A percentile compares a stretch with the other conserved stretches of the same genome.
These are phyloP conservation scores for Pogostemon cablin DNA, from an alignment of 257 asterid genomes.

Conservation along the genomic window DNA sequence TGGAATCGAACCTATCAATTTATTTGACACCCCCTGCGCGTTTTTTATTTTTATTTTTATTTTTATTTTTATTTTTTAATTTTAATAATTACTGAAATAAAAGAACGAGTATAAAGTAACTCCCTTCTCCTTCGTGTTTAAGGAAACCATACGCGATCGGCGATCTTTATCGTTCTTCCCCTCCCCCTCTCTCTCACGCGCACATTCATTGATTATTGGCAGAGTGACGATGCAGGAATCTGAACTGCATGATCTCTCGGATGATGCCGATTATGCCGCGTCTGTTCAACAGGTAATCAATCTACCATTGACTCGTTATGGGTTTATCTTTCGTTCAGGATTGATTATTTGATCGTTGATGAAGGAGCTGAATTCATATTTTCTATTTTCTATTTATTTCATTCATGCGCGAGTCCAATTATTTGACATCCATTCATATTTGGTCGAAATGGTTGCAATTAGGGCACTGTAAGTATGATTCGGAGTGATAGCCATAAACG, in stretches of 20 bases:
- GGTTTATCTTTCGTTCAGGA: slow-evolving; percentile 14
- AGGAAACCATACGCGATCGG: slow-evolving; percentile 37
- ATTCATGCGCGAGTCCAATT: slow-evolving; percentile 9
- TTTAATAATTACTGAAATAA: neutral
- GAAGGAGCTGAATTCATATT: slow-evolving; percentile 9
- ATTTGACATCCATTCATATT: neutral
- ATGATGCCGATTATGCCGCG: slow-evolving; percentile 94
- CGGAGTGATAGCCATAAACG: slow-evolving; percentile 52
- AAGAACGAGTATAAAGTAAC: neutral
- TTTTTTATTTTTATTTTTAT: no score
- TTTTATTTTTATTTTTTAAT: neutral
- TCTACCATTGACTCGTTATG: slow-evolving; percentile 3
- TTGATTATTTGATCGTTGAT: slow-evolving; percentile 15
- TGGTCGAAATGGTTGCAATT: slow-evolving; percentile 31
- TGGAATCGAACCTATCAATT: neutral
- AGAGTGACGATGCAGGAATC: slow-evolving; percentile 66
- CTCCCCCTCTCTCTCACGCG: neutral
- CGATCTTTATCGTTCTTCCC: neutral
- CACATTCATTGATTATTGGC: slow-evolving; percentile 15
- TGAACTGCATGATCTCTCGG: slow-evolving; percentile 78
- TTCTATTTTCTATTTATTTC: neutral
- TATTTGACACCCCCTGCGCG: neutral
- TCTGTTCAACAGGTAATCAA: slow-evolving; percentile 69
- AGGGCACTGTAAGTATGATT: slow-evolving; percentile 66
- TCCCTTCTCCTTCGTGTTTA: slow-evolving; percentile 38